Conservation (phyloP, 2,329 filamentous ascomycete species). For the Furcasterigmium furcatum region DNA sequence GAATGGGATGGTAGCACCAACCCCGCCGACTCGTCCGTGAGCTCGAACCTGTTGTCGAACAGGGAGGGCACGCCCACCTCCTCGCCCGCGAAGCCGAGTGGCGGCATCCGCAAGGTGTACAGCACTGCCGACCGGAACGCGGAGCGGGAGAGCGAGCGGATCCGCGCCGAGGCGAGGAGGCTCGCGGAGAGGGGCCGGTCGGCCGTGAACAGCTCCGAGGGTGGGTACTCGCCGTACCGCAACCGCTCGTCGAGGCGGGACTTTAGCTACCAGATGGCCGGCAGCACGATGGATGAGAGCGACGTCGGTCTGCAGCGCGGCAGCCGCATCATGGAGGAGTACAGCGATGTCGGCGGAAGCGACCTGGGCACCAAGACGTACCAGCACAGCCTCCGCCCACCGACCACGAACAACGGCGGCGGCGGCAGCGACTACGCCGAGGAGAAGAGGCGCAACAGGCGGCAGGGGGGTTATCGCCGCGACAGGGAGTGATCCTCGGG, state of each 20-base stretch:
- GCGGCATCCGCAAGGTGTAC: slow-evolving; percentile 60
- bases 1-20: slow-evolving; percentile 72
- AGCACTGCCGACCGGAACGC: slow-evolving; percentile 54
- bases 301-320: slow-evolving; percentile 17
- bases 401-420: slow-evolving; percentile 40
- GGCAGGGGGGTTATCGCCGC: slow-evolving; percentile 25
- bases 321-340: slow-evolving; percentile 31
- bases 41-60: slow-evolving; percentile 58
- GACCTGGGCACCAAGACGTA: slow-evolving; percentile 58
- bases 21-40: slow-evolving; percentile 64
- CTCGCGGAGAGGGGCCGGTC: slow-evolving; percentile 50
- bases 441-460: slow-evolving; percentile 38
- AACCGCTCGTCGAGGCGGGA: slow-evolving; percentile 34
- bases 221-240: background rate
- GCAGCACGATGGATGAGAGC: slow-evolving; percentile 25
- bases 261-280: slow-evolving; percentile 51
- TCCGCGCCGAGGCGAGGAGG: slow-evolving; percentile 53
- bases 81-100: slow-evolving; percentile 44
- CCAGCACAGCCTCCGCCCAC: slow-evolving; percentile 41
- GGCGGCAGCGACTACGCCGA: slow-evolving; percentile 35
- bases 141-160: slow-evolving; percentile 48
- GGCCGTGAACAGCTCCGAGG: background rate
- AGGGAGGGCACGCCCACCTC: slow-evolving; percentile 53
- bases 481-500: slow-evolving; percentile 15
- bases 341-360: slow-evolving; percentile 37